A percentile compares a stretch with the other conserved stretches of the same genome.
phyloP scores from a whole-genome alignment of 177 flowering plant species.

The Vitis hybrid region DNA sequence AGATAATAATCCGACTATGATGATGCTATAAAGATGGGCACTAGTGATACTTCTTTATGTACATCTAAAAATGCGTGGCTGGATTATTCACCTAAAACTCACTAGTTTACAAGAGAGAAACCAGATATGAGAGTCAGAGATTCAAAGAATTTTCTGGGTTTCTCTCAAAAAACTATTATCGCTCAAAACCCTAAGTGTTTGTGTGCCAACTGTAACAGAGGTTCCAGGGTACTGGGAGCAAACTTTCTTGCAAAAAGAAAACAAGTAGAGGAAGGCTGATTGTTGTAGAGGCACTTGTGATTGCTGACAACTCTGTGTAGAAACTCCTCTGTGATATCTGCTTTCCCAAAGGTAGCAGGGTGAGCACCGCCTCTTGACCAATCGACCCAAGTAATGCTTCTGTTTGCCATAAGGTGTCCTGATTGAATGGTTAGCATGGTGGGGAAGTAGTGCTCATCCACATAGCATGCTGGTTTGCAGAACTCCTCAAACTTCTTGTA shows the following conservation, averaged over 20 bases:
- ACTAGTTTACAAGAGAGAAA: too few species aligned
- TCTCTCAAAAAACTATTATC: too few species aligned
- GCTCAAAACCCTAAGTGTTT: slow-evolving; percentile 31
- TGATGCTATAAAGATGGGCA: too few species aligned
- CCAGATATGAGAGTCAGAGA: too few species aligned
- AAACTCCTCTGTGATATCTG: slow-evolving; percentile 40
- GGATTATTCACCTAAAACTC: too few species aligned
- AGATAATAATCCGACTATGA: too few species aligned
- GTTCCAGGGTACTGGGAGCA: slow-evolving; percentile 47
- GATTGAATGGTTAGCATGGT: slow-evolving; percentile 51
- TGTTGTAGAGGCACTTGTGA: slow-evolving; percentile 36
- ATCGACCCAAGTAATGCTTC: slow-evolving; percentile 59
- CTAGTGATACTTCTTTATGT: too few species aligned
- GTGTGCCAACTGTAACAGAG: slow-evolving; percentile 31
- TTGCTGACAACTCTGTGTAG: slow-evolving; percentile 26
- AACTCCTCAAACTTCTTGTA: slow-evolving; percentile 37
- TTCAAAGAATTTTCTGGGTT: too few species aligned
- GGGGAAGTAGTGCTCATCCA: slow-evolving; percentile 62
- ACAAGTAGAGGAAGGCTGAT: slow-evolving; percentile 29
- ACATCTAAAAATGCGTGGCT: too few species aligned
- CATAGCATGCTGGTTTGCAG: slow-evolving; percentile 52
- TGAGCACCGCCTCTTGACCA: slow-evolving; percentile 70
- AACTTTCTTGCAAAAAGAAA: slow-evolving; percentile 59
- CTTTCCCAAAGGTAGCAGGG: slow-evolving; percentile 49
- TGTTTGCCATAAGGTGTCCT: slow-evolving; percentile 34